These are phyloP conservation scores for Yamadazyma dushanensis DNA, from an alignment of 1,139 yeast genomes.

Conservation along the genomic window DNA sequence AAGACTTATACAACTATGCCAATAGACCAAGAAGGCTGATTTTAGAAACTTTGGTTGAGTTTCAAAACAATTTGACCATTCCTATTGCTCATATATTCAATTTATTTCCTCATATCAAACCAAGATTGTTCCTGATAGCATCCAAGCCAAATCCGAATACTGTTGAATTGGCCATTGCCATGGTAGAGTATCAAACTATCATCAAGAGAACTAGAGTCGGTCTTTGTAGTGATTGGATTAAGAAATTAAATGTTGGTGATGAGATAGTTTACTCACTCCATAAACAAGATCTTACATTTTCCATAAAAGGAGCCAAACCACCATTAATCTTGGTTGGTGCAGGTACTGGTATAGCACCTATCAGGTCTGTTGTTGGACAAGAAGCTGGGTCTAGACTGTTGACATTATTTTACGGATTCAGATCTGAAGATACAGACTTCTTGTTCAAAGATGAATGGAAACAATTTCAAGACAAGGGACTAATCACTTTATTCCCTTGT, in stretches of 20 bases:
- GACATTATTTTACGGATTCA: conserved; percentile 73
- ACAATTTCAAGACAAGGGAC: conserved; percentile 20
- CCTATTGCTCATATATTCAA: conserved; percentile 78
- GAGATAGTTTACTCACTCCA: conserved; percentile 57
- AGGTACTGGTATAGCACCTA: conserved; percentile 93
- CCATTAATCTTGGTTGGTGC: conserved; percentile 81
- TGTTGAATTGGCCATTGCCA: conserved; percentile 71
- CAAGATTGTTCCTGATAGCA: conserved; percentile 57
- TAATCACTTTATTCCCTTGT: conserved; percentile 47
- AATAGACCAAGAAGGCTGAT: conserved; percentile 88
- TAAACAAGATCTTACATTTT: conserved; percentile 42
- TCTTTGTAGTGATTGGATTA: conserved; percentile 78
- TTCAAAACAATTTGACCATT: conserved; percentile 62
- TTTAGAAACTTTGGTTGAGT: conserved; percentile 80
- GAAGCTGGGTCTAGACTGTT: conserved; percentile 25
- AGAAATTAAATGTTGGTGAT: conserved; percentile 48
- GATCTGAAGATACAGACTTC: conserved; percentile 67
- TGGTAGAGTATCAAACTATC: conserved; percentile 85
- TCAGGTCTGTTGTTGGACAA: conserved; percentile 61
- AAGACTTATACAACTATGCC: conserved; percentile 85
- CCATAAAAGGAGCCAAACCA: conserved; percentile 18
- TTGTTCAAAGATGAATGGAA: conserved; percentile 61
- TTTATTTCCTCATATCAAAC: conserved; percentile 72
- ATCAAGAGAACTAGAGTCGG: conserved; percentile 78
- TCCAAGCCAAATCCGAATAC: conserved; percentile 32